phyloP scores from a whole-genome alignment of 371 early-diverging fungal genomes.

The Mucor piriformis region DNA sequence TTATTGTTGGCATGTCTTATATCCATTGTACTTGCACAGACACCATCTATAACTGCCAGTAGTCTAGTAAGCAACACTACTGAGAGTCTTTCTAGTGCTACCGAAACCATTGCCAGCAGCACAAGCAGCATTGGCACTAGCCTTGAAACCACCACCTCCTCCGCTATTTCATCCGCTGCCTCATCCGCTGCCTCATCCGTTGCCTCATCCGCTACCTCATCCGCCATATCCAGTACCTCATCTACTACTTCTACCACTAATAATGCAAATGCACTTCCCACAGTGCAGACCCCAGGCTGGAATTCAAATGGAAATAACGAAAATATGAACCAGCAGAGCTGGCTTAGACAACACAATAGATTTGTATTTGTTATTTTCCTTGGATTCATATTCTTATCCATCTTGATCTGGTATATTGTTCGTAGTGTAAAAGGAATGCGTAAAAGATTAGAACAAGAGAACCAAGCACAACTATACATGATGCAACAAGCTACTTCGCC shows the following conservation, averaged over 20 bases:
- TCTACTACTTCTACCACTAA: neutral
- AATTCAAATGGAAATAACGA: slow-evolving; percentile 17
- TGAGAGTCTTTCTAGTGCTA: neutral
- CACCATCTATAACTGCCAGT: neutral
- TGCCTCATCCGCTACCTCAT: too few species aligned
- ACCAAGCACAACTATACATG: slow-evolving; percentile 29
- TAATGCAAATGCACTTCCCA: slow-evolving; percentile 12
- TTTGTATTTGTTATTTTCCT: slow-evolving; percentile 36
- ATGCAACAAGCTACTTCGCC: slow-evolving; percentile 25
- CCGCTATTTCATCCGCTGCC: too few species aligned
- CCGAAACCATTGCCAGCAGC: neutral
- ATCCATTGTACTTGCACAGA: slow-evolving; percentile 1
- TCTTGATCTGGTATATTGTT: slow-evolving; percentile 31
- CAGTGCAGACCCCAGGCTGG: slow-evolving; percentile 31
- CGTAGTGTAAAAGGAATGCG: slow-evolving; percentile 35
- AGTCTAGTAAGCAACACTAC: neutral
- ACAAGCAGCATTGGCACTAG: neutral
- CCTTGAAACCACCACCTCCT: too few species aligned
- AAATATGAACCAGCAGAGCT: slow-evolving; percentile 19
- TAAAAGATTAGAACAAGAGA: slow-evolving; percentile 30
- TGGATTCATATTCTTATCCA: slow-evolving; percentile 13
- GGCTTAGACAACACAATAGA: slow-evolving; percentile 33
- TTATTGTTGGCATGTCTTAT: slow-evolving; percentile 1
- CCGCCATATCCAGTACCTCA: too few species aligned
- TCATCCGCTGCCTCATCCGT: too few species aligned